Evolutionary conservation across 164 flowering plant genomes (phyloP).

Genomic region (Chimonanthus praecox): DNA sequence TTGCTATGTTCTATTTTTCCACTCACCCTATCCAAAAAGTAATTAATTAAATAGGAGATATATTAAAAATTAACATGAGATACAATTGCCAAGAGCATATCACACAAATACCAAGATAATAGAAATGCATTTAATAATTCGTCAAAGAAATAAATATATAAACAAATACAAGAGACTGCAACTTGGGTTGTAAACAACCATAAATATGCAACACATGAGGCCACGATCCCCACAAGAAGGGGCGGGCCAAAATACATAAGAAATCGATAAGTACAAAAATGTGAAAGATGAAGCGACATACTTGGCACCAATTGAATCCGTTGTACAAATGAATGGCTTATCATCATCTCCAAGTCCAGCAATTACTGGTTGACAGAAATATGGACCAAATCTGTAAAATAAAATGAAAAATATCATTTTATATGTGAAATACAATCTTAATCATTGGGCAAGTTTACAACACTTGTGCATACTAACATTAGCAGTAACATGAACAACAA

Average conservation of each 20-base stretch:
- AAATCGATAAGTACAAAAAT: neutral
- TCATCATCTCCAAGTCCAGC: constrained; percentile 90
- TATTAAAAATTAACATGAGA: too few relatives aligned
- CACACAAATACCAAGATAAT: neutral
- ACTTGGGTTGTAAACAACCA: neutral
- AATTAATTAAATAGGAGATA: too few relatives aligned
- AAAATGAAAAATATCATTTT: too few relatives aligned
- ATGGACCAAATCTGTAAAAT: constrained; percentile 82
- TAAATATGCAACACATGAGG: neutral
- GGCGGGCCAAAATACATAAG: neutral
- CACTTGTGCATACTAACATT: too few relatives aligned
- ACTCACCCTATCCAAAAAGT: too few relatives aligned
- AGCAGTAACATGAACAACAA: too few relatives aligned
- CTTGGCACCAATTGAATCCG: constrained; percentile 97
- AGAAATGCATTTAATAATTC: neutral
- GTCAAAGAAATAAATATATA: too few relatives aligned
- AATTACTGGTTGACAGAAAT: constrained; percentile 89
- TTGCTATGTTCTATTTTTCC: too few relatives aligned
- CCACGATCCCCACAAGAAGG: too few relatives aligned
- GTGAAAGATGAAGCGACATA: constrained; percentile 27
- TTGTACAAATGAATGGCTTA: constrained; percentile 94
- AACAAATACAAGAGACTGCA: neutral
- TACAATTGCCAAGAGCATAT: too few relatives aligned
- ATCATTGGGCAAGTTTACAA: too few relatives aligned
- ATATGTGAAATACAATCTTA: too few relatives aligned